Base-by-base conservation (phyloP, 2,329 filamentous ascomycete genomes). In the Fusarium xyrophilum region DNA sequence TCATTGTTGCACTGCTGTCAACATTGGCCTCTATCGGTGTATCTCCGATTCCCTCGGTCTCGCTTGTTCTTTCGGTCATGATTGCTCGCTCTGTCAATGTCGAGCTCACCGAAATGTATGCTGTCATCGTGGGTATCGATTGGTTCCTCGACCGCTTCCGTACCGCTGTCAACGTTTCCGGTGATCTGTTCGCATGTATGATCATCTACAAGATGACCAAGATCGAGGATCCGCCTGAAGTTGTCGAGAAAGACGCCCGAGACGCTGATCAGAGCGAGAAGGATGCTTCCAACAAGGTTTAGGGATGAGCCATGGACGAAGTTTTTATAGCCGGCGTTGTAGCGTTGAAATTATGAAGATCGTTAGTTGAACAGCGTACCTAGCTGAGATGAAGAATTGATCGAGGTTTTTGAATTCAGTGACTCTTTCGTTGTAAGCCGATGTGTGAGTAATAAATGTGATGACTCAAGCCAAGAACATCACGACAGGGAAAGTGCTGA, bases 131-230 rank as follows among this genome's bases (percentile, higher is more conserved):
- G 5, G 83, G 83, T 27, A 85, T 86, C 44, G 84, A 85, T 65
- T 86, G 83, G 84, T 82, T 86, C 73, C 76, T 85, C n/a, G 84
- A 86, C 74, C 82, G 84, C 30, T 86, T 86, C 79, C 78, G 84
- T 17, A 86, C 84, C 0, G 79, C 81, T 6, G 71, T 82, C 56
- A 86, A 86, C 63, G 83, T 86, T 43, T 81, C 78, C 36, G 82
- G 82, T n/a, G 84, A 86, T 71, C 63, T 84, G 2, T 85, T 80
- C 11, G 75, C 73, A 11, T 32, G 39, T 17, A 72, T 63, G 54
- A 63, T 75, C 51, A 54, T 76, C 40, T 63, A 59, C 30, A 75
- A 74, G 66, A 64, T 69, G 67, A 76, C 74, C 10, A 50, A 53
- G 1, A 75, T 76, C 6, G 65, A 68, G 32, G 71, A 73, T 30